A percentile compares a stretch with the other conserved stretches of the same genome.
These are phyloP conservation scores for Cutaneotrichosporon cyanovorans DNA, from an alignment of 1,284 basidiomycete species.

Conservation along the genomic window DNA sequence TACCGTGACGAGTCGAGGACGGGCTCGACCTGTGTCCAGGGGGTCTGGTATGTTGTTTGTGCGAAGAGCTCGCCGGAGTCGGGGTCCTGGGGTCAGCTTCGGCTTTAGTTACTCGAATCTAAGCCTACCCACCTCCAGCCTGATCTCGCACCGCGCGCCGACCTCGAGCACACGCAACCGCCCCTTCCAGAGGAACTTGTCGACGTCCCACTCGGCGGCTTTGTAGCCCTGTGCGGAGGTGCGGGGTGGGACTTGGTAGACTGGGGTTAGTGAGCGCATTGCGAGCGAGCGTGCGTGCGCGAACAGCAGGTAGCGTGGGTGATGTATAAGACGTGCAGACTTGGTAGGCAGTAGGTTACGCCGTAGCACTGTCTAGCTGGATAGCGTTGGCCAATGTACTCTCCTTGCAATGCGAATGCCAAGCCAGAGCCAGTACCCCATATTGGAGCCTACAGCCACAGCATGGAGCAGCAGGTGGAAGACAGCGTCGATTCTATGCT, in stretches of 20 bases:
- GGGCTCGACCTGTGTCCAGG: slow-evolving; percentile 74
- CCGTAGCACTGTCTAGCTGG: no score
- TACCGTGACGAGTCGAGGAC: slow-evolving; percentile 94
- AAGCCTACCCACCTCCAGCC: slow-evolving; percentile 42
- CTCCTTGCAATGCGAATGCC: no score
- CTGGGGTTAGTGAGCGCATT: slow-evolving; percentile 27
- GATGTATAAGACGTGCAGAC: no score
- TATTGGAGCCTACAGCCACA: no score
- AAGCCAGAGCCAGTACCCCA: no score
- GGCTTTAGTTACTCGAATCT: neutral
- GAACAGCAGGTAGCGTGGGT: no score
- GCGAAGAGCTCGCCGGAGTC: slow-evolving; percentile 63
- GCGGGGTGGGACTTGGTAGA: slow-evolving; percentile 46
- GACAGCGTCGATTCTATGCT: no score
- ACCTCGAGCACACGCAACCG: slow-evolving; percentile 42
- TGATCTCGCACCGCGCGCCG: slow-evolving; percentile 39
- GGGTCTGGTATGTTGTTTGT: slow-evolving; percentile 74
- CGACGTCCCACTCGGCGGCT: slow-evolving; percentile 45
- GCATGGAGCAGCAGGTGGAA: no score
- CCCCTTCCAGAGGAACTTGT: slow-evolving; percentile 46
- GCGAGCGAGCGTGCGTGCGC: no score
- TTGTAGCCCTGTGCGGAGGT: slow-evolving; percentile 44
- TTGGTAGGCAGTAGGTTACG: no score
- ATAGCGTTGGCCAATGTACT: no score
- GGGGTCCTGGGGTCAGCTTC: slow-evolving; percentile 27